A percentile compares a stretch with the other conserved stretches of the same genome.
Evolutionary conservation across 192 early-diverging fungal genomes (phyloP).

Genomic region (Coemansia sp.): DNA sequence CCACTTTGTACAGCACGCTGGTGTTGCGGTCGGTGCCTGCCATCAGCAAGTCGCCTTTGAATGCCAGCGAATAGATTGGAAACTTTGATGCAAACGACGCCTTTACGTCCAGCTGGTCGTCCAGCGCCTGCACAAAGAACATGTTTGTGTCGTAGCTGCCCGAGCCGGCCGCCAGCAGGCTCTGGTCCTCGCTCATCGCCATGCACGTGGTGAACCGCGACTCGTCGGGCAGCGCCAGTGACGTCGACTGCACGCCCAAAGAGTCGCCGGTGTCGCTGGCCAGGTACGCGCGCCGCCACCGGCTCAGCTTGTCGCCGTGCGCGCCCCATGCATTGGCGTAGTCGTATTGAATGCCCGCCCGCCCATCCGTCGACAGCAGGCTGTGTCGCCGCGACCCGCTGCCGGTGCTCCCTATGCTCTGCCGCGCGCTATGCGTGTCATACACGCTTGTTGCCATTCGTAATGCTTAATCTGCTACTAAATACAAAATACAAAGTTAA

Average conservation of each 20-base stretch:
- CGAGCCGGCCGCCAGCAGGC: slow-evolving; percentile 51
- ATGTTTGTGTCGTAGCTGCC: slow-evolving; percentile 55
- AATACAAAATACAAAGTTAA: neutral
- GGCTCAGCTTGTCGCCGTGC: slow-evolving; percentile 14
- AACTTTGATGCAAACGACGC: slow-evolving; percentile 57
- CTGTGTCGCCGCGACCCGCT: slow-evolving; percentile 49
- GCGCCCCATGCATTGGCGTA: slow-evolving; percentile 13
- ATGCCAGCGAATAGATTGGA: slow-evolving; percentile 51
- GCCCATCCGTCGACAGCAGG: slow-evolving; percentile 21
- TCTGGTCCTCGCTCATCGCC: slow-evolving; percentile 49
- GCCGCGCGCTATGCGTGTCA: slow-evolving; percentile 14
- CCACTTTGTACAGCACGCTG: slow-evolving; percentile 54
- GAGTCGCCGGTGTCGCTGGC: slow-evolving; percentile 45
- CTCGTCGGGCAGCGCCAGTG: slow-evolving; percentile 47
- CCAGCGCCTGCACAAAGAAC: slow-evolving; percentile 54
- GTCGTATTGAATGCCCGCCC: slow-evolving; percentile 12
- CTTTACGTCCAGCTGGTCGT: slow-evolving; percentile 50
- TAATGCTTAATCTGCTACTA: neutral
- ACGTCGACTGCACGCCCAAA: slow-evolving; percentile 44
- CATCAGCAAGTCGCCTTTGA: slow-evolving; percentile 42
- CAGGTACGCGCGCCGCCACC: slow-evolving; percentile 42
- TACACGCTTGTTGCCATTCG: slow-evolving; percentile 14
- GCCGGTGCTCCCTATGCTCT: slow-evolving; percentile 28
- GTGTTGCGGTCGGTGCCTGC: slow-evolving; percentile 54
- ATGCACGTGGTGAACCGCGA: slow-evolving; percentile 53